A percentile compares a stretch with the other conserved stretches of the same genome.
phyloP scores from a whole-genome alignment of 2,329 filamentous ascomycete species.

The Claviceps fusiformis region DNA sequence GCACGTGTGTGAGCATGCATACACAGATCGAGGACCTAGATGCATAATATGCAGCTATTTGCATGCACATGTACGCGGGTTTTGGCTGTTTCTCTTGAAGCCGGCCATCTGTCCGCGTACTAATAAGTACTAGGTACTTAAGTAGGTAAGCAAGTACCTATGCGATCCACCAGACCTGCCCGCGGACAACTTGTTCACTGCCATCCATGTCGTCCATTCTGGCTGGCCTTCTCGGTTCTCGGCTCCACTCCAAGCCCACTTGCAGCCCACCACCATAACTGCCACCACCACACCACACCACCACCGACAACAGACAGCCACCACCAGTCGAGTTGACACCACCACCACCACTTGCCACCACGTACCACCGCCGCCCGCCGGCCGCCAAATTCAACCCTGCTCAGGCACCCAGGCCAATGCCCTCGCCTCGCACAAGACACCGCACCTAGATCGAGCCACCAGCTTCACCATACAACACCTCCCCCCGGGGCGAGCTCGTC shows the following conservation, averaged over 20 bases:
- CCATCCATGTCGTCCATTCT: background rate
- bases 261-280: background rate
- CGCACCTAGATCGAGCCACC: background rate
- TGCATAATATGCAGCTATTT: too few relatives aligned
- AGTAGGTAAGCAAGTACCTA: too few relatives aligned
- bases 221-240: background rate
- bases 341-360: background rate
- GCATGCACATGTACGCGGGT: too few relatives aligned
- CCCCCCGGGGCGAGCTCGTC: constrained; percentile 3
- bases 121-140: too few relatives aligned
- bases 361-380: too few relatives aligned
- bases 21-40: too few relatives aligned
- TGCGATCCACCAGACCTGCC: too few relatives aligned
- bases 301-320: background rate
- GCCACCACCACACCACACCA: background rate
- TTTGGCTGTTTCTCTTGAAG: too few relatives aligned
- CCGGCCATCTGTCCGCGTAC: too few relatives aligned
- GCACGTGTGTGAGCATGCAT: too few relatives aligned
- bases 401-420: background rate
- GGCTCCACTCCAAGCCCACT: background rate
- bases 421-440: background rate
- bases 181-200: too few relatives aligned
- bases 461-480: background rate
- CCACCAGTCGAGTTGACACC: background rate
- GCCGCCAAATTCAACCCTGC: background rate